Base-by-base conservation (phyloP, 345 rosid genomes). In the Gossypium turneri region DNA sequence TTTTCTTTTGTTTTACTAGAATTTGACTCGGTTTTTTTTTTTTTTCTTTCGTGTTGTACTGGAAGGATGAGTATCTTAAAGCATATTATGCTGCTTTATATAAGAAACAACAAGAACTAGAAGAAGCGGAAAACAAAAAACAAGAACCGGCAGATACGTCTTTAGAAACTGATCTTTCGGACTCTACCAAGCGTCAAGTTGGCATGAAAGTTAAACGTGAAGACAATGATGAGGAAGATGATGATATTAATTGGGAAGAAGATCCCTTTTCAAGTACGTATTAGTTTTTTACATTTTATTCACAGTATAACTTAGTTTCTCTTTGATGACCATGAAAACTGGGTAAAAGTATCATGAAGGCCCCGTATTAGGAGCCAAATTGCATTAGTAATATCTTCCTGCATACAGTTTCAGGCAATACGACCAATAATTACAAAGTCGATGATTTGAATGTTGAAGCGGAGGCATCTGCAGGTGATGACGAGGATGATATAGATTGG, bases 61-160 rank as follows among this genome's bases (percentile, higher is more conserved):
- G 73, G 73, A 89, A 95, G 98, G 94, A 91, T 57, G 94, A 91
- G 82, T 91, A 95, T 80, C 76, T 80, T 27, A 93, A 88, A 87
- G 96, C 94, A 44, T 93, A 87, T 80, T 88, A 90, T 72, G 86
- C 88, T 47, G 97, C 95, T 67, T 20, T 93, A 69, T 70, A 85
- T 34, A 59, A 89, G 69, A 77, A 83, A 84, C 97, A 88, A 65
- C 90, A 84, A 82, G 90, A 87, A 76, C 74, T 79, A 66, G 89
- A 84, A 73, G 86, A 79, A 82, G 86, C 86, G 72, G 78, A 79
- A 12, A 89, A 78, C 77, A 78, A 82, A 66, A 85, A 81, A 67
- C 79, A 75, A 73, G 87, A 83, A 79, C 71, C 72, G 20, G 73
- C 79, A 25, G 80, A 77, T 3, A 64, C 79, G 68, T 52, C 81